These are phyloP conservation scores for Lyophyllum decastes DNA, from an alignment of 768 basidiomycete genomes.

Conservation along the genomic window DNA sequence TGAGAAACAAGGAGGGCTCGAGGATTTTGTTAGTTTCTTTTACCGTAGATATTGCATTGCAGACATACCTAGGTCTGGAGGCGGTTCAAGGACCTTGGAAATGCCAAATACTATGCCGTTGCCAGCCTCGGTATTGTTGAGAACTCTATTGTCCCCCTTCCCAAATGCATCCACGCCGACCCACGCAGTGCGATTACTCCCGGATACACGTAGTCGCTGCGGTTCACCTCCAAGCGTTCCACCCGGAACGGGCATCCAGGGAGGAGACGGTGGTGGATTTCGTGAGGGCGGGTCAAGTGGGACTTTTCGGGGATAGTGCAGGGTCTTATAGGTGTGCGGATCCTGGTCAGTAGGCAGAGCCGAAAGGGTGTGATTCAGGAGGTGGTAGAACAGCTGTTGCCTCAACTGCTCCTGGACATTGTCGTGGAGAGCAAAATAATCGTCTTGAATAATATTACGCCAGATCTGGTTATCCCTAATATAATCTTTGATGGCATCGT, in stretches of 20 bases:
- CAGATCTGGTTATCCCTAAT: slow-evolving; percentile 35
- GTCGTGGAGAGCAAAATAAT: slow-evolving; percentile 50
- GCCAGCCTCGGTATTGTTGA: slow-evolving; percentile 56
- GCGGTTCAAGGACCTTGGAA: slow-evolving; percentile 71
- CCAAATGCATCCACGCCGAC: slow-evolving; percentile 83
- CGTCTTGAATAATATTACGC: slow-evolving; percentile 38
- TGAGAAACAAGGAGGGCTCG: slow-evolving; percentile 62
- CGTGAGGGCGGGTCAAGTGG: slow-evolving; percentile 60
- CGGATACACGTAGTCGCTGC: slow-evolving; percentile 73
- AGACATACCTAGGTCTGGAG: slow-evolving; percentile 71
- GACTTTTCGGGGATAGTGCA: slow-evolving; percentile 65
- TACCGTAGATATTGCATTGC: neutral
- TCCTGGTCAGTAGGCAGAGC: slow-evolving; percentile 40
- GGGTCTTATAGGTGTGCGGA: slow-evolving; percentile 51
- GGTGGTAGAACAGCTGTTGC: slow-evolving; percentile 92
- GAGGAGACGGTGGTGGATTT: slow-evolving; percentile 72
- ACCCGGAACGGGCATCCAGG: slow-evolving; percentile 84
- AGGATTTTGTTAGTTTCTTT: slow-evolving; percentile 5
- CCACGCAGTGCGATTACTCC: slow-evolving; percentile 46
- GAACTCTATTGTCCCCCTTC: slow-evolving; percentile 66
- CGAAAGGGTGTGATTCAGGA: slow-evolving; percentile 79
- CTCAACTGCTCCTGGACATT: slow-evolving; percentile 84
- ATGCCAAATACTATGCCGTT: slow-evolving; percentile 85
- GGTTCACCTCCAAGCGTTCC: slow-evolving; percentile 81
- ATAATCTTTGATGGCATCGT: slow-evolving; percentile 77